These are phyloP conservation scores for Trichophyton simii DNA, from an alignment of 2,329 filamentous ascomycete genomes.

Conservation along the genomic window DNA sequence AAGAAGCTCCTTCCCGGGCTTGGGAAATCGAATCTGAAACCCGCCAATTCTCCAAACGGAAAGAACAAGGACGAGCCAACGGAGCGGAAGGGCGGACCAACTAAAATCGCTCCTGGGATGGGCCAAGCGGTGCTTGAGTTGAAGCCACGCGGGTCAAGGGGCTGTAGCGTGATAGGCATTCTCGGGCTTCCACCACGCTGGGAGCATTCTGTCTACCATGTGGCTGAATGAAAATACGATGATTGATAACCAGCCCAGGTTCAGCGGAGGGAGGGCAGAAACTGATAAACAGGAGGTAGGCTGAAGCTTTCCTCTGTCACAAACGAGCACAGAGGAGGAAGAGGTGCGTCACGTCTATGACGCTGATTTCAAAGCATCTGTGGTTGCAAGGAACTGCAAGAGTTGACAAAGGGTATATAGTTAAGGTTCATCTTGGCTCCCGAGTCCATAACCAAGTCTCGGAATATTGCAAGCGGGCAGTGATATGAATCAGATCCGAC, in stretches of 20 bases:
- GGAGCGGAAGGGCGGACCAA: neutral
- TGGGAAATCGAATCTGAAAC: neutral
- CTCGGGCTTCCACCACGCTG: neutral
- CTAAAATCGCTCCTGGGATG: neutral
- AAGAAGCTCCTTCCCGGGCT: neutral
- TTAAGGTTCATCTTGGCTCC: neutral
- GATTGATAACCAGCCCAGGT: neutral
- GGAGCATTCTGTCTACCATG: neutral
- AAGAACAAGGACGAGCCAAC: neutral
- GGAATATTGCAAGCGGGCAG: neutral
- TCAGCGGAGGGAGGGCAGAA: neutral
- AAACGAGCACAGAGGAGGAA: neutral
- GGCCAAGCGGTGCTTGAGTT: neutral
- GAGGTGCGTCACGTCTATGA: neutral
- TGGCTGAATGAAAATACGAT: neutral
- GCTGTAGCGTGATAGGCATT: neutral
- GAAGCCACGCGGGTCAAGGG: neutral
- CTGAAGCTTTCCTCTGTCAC: neutral
- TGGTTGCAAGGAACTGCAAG: neutral
- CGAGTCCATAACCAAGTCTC: neutral
- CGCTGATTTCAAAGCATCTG: neutral
- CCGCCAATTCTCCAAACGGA: neutral
- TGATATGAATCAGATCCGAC: neutral
- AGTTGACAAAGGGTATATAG: neutral
- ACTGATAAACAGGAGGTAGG: neutral